Conservation (phyloP, 139 green algal genomes). For the Chlamydomonas sphaeroides region DNA sequence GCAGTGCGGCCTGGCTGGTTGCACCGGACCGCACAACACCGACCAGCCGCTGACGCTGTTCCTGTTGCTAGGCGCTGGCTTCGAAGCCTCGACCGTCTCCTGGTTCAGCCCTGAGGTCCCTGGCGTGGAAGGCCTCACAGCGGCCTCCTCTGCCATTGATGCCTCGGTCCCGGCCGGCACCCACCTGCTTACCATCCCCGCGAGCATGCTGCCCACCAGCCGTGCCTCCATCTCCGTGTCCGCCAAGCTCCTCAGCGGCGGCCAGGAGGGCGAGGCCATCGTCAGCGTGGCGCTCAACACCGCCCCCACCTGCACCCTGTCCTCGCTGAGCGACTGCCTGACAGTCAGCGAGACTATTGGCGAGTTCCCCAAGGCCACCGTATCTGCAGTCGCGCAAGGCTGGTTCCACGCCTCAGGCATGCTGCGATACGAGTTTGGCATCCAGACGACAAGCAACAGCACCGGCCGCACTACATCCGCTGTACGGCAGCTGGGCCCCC, state of each 20-base stretch:
- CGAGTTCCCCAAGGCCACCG: constrained; percentile 16
- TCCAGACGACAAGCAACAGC: neutral
- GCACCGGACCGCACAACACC: constrained; percentile 9
- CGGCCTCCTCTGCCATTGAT: neutral
- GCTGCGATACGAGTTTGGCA: constrained; percentile 34
- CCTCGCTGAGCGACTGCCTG: neutral
- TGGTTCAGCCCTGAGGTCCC: neutral
- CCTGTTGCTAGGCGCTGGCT: neutral
- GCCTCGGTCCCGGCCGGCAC: neutral
- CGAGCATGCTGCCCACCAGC: constrained; percentile 4
- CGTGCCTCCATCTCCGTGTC: neutral
- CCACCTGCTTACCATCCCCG: constrained; percentile 21
- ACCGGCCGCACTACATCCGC: neutral
- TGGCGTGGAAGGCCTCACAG: neutral
- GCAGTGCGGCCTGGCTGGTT: neutral
- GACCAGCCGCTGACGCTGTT: constrained; percentile 2
- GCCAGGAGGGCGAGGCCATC: neutral
- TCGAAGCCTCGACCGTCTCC: neutral
- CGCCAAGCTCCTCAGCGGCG: neutral
- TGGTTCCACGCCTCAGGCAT: neutral
- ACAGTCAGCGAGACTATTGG: neutral
- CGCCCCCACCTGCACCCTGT: constrained; percentile 5
- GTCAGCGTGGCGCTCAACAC: constrained; percentile 20
- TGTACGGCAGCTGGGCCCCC: constrained; percentile 11
- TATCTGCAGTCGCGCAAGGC: neutral